phyloP scores from a whole-genome alignment of 2,329 filamentous ascomycete genomes.

The Pyrenophora graminea region DNA sequence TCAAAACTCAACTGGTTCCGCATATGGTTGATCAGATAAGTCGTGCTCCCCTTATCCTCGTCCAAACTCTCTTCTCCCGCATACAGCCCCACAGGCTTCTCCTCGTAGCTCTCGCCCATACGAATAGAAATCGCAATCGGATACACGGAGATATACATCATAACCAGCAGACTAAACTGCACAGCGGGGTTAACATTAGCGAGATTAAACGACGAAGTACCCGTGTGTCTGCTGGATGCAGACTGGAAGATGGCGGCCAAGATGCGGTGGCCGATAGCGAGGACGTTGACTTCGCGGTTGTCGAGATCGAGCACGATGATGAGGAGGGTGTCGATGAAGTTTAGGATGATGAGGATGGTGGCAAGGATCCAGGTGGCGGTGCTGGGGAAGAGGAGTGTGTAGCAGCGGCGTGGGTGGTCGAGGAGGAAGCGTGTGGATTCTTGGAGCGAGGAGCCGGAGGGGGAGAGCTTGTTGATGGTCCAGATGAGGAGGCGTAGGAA shows the following conservation, averaged over 20 bases:
- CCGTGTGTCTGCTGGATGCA: constrained; percentile 84
- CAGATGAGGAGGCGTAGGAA: constrained; percentile 97
- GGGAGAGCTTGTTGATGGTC: constrained; percentile 69
- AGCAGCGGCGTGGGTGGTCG: constrained; percentile 93
- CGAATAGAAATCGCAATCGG: constrained; percentile 95
- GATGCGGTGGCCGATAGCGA: constrained; percentile 75
- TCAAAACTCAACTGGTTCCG: constrained; percentile 94
- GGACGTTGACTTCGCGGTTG: constrained; percentile 65
- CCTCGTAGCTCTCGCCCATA: constrained; percentile 94
- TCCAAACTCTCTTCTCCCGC: constrained; percentile 49
- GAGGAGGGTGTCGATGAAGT: constrained; percentile 82
- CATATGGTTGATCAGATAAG: constrained; percentile 88
- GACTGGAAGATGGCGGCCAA: constrained; percentile 91
- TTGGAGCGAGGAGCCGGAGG: constrained; percentile 71
- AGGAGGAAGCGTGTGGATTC: constrained; percentile 89
- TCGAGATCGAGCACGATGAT: constrained; percentile 91
- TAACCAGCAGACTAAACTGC: constrained; percentile 91
- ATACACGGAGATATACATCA: constrained; percentile 99
- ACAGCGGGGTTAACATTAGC: constrained; percentile 82
- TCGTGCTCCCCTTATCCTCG: constrained; percentile 61
- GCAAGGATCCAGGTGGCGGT: constrained; percentile 96
- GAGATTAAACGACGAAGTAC: constrained; percentile 81
- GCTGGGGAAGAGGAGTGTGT: constrained; percentile 89
- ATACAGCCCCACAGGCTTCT: constrained; percentile 80
- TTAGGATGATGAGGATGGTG: constrained; percentile 78